Base-by-base conservation (phyloP, 805 yeast genomes). In the Candida maesae region DNA sequence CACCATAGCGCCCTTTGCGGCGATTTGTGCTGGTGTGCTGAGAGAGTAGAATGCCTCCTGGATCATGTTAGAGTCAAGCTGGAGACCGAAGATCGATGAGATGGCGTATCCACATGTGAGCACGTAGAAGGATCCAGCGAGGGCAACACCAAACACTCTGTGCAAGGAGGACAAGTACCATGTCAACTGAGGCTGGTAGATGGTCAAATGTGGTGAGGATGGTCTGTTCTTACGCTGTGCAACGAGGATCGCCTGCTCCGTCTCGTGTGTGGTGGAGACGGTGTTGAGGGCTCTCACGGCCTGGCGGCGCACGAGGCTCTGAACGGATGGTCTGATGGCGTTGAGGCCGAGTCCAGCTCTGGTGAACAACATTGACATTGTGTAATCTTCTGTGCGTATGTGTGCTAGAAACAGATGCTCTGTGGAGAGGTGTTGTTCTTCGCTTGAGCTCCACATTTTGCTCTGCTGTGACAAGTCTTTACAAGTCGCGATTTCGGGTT, bases 121-220 rank as follows among this genome's bases (percentile, higher is more conserved):
- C 24, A 76, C 86, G 65, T 87, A 90, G 64, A 90, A 81, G 10
- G 78, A 84, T 47, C 73, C 76, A 31, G 89, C 96, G 59, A 93
- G 68, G 38, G 80, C 77, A 26, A 89, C 84, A 63, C 97, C 96
- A 35, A 93, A 76, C 56, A 91, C 66, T 74, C 99, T 82, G 68
- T 91, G 98, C 49, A 83, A 64, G 18, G 82, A 70, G 5, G 97
- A 89, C 60, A 93, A 61, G 47, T 76, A 67, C 84, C 84, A 77
- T 18, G 98, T 86, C 51, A 91, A 61, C 70, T 93, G 97, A 33
- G 95, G 95, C 70, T 90, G 74, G 71, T 91, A 91, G 61, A 93
- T 90, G 47, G 80, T 68, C 60, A 91, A 73, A 64, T 91, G 95
- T 42, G 98, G 98, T 23, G 96, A 88, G 13, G 76, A 67, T 25